Conservation (phyloP, 768 basidiomycete genomes). For the Rickenella mellea region DNA sequence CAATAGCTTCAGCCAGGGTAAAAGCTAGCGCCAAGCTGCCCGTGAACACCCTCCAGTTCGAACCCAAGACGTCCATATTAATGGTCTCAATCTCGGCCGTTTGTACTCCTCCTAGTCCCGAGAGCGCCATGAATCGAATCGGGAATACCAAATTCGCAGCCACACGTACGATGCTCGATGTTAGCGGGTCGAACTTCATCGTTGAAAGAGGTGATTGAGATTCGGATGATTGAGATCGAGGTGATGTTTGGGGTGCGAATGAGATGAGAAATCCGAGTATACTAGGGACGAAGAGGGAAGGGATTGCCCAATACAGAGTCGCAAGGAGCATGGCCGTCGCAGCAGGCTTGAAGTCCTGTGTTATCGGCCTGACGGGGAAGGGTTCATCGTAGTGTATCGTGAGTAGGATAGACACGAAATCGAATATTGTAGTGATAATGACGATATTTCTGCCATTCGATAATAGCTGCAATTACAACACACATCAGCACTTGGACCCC, state of each 20-base stretch:
- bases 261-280: constrained; percentile 52
- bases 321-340: constrained; percentile 45
- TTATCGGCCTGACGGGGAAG: constrained; percentile 40
- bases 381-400: constrained; percentile 18
- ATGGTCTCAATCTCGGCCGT: constrained; percentile 13
- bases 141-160: constrained; percentile 55
- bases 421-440: constrained; percentile 41
- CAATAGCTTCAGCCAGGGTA: constrained; percentile 59
- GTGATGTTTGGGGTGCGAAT: constrained; percentile 36
- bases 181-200: constrained; percentile 52
- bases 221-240: constrained; percentile 11
- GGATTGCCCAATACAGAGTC: constrained; percentile 42
- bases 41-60: constrained; percentile 43
- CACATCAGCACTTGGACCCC: not conserved
- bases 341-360: constrained; percentile 32
- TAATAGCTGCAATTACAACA: constrained; percentile 31
- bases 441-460: constrained; percentile 61
- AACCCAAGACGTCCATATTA: constrained; percentile 46
- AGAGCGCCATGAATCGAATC: constrained; percentile 15
- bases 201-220: constrained; percentile 5
- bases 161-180: constrained; percentile 54
- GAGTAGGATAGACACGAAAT: constrained; percentile 44
- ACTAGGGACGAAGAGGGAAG: constrained; percentile 49
- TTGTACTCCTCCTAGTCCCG: constrained; percentile 4
- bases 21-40: constrained; percentile 52